A percentile compares a stretch with the other conserved stretches of the same genome.
Evolutionary conservation across 768 basidiomycete genomes (phyloP).

Genomic region (Mycena epipterygia): DNA sequence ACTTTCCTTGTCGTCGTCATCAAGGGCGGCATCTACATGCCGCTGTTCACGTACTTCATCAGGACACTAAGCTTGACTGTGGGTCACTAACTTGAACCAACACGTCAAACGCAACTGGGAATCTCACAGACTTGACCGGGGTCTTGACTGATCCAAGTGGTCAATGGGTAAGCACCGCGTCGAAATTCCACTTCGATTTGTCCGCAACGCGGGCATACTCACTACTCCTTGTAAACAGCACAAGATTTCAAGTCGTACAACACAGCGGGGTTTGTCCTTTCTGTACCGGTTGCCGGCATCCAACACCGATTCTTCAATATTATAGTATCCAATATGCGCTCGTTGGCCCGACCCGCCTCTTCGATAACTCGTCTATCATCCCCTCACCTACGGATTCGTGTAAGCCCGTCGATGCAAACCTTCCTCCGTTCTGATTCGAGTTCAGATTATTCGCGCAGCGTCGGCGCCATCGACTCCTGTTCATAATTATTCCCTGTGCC

Average conservation of each 20-base stretch:
- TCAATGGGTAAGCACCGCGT: background rate
- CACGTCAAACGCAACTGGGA: background rate
- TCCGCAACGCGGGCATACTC: background rate
- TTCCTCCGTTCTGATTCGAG: too few species aligned
- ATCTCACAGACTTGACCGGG: background rate
- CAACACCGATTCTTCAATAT: too few species aligned
- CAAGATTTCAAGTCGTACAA: constrained; percentile 20
- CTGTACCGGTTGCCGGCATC: background rate
- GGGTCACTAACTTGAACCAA: background rate
- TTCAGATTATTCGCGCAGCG: background rate
- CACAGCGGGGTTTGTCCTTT: background rate
- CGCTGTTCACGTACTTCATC: constrained; percentile 12
- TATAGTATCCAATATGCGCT: background rate
- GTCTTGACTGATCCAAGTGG: background rate
- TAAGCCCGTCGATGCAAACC: background rate
- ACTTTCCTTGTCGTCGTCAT: background rate
- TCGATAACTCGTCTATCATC: background rate
- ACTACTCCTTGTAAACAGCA: background rate
- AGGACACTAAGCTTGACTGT: constrained; percentile 3
- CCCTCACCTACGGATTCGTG: background rate
- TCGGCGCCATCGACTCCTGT: background rate
- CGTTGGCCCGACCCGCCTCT: background rate
- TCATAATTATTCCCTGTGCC: too few species aligned
- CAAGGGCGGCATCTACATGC: constrained; percentile 12
- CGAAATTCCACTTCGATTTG: too few species aligned